Evolutionary conservation across 306 rosid genomes (phyloP).

Genomic region (Cicer judaicum): DNA sequence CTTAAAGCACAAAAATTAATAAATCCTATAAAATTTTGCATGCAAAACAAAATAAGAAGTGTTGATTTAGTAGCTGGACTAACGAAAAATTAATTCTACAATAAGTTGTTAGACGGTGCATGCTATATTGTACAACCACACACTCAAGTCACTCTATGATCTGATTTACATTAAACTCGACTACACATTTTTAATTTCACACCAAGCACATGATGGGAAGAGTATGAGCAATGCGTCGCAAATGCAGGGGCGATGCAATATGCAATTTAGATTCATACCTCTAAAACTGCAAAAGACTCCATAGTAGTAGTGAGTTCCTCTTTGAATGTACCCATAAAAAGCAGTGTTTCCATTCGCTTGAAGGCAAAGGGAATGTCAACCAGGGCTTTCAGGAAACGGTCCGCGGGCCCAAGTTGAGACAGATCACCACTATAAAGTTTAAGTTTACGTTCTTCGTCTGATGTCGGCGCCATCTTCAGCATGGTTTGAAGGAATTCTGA

Average conservation of each 20-base stretch:
- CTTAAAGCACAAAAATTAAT: neutral
- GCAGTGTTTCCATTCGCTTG: conserved; percentile 82
- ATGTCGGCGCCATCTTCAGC: conserved; percentile 94
- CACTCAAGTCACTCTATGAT: neutral
- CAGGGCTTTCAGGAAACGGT: conserved; percentile 76
- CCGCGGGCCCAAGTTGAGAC: conserved; percentile 91
- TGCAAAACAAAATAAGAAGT: conserved; percentile 7
- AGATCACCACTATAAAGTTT: conserved; percentile 72
- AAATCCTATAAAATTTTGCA: neutral
- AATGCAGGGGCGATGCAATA: conserved; percentile 25
- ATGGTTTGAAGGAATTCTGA: conserved; percentile 75
- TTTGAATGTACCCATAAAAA: conserved; percentile 74
- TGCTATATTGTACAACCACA: neutral
- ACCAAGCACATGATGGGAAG: conserved; percentile 25
- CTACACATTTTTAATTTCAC: conserved; percentile 5
- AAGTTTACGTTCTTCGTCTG: conserved; percentile 94
- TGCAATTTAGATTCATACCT: conserved; percentile 58
- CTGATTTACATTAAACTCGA: conserved; percentile 16
- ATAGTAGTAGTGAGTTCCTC: conserved; percentile 70
- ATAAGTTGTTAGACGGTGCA: neutral
- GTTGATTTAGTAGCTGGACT: neutral
- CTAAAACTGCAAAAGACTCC: conserved; percentile 76
- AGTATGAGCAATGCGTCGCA: conserved; percentile 41
- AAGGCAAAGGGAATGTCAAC: conserved; percentile 84
- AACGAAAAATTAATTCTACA: neutral